Evolutionary conservation across 345 rosid genomes (phyloP), one percentile per base, ranked within the genome.

Genomic region (Isatis tinctoria): DNA sequence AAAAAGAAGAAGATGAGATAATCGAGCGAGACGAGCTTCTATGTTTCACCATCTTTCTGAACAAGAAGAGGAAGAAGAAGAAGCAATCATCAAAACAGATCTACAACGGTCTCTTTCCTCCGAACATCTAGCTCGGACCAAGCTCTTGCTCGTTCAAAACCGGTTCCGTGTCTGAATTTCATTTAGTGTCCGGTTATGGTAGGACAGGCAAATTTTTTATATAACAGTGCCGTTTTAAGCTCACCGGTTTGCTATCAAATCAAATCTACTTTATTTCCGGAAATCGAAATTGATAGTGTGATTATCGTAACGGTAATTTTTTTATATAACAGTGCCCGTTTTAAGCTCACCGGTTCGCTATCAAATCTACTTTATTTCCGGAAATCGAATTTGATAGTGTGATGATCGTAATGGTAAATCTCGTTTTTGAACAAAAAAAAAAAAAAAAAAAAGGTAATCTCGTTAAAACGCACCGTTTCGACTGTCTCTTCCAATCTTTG

Each of bases 41-140:
- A 64, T 56, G 60, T 58, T 79, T 74, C 74, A 74, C 79, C 82
- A 79, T 75, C 12, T 60, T 65, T 43, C 35, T 16, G 64, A 61
- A 13, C 39, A 70, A 52, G 54, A 69, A 14, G 72, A 22, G 1
- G n/a, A n/a, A n/a, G n/a, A n/a, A n/a, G n/a, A n/a, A n/a, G 45
- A 36, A 35, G 43, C 24, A 43, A 69, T 52, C 40, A 74, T 63
- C 51, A 27, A 32, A 10, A 67, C 60, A 78, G 81, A 78, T 78
- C 78, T 78, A 77, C 80, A 77, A 70, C 80, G 80, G 80, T 77
- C 80, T 57, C 37, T 69, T 70, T 44, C 35, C 30, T 60, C 64
- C 74, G 66, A 53, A 65, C 59, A 74, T 65, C 5, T 24, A 4
- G 67, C 14, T 28, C 54, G n/a, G n/a, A n/a, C n/a, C n/a, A n/a